Percentiles rank a stretch among this genome's conserved stretches.
Conservation (phyloP, 192 early-diverging fungal genomes). For the Coemansia furcata region DNA sequence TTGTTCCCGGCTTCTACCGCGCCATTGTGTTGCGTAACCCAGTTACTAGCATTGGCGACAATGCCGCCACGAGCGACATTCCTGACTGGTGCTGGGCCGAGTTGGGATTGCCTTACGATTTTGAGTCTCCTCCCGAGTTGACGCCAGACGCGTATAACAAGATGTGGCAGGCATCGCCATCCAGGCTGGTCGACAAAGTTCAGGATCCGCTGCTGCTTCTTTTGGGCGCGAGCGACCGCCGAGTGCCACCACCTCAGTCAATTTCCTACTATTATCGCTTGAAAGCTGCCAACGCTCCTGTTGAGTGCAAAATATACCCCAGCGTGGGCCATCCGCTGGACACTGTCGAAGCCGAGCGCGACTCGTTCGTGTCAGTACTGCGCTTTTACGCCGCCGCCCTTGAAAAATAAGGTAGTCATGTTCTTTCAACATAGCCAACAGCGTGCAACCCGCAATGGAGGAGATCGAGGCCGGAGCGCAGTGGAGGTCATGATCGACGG, state of each 20-base stretch:
- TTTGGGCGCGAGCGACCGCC: constrained; percentile 65
- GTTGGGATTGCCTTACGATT: constrained; percentile 57
- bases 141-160: constrained; percentile 56
- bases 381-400: constrained; percentile 43
- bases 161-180: constrained; percentile 62
- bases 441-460: no score
- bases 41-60: constrained; percentile 63
- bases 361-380: constrained; percentile 38
- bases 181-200: constrained; percentile 56
- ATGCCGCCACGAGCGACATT: constrained; percentile 63
- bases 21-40: constrained; percentile 71
- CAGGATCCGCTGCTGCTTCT: constrained; percentile 64
- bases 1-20: constrained; percentile 60
- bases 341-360: constrained; percentile 59
- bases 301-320: constrained; percentile 57
- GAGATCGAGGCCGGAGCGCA: no score
- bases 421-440: not conserved
- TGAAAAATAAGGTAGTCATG: not conserved
- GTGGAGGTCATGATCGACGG: no score
- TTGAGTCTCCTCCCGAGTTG: constrained; percentile 56
- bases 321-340: constrained; percentile 61
- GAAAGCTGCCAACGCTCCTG: constrained; percentile 39
- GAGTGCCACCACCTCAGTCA: constrained; percentile 70
- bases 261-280: constrained; percentile 43
- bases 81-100: constrained; percentile 75